phyloP scores from a whole-genome alignment of 140 eudicot genomes.

The Cichorium intybus region DNA sequence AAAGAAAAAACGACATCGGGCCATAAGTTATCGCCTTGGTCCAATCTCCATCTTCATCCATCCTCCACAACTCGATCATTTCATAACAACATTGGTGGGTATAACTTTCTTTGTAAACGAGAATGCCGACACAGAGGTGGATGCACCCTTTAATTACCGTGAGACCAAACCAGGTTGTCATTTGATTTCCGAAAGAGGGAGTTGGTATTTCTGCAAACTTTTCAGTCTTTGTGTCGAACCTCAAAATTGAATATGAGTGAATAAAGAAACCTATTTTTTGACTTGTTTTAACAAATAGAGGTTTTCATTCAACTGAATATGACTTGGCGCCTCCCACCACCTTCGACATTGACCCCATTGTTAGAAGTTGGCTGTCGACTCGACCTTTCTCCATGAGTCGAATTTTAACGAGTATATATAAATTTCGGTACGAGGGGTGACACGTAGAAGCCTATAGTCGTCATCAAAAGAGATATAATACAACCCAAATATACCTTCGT shows the following conservation, averaged over 20 bases:
- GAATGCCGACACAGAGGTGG: not conserved
- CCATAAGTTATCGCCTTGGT: not conserved
- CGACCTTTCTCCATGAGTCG: not conserved
- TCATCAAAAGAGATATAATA: not conserved
- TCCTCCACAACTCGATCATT: not conserved
- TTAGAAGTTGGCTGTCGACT: not conserved
- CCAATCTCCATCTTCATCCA: not conserved
- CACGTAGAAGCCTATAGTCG: conserved; percentile 11
- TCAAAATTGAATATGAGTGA: not conserved
- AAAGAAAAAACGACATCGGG: not conserved
- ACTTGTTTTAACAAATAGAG: not conserved
- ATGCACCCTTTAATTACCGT: not conserved
- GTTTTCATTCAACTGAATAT: not conserved
- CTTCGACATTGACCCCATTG: too few species aligned
- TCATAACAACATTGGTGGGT: not conserved
- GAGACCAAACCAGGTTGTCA: not conserved
- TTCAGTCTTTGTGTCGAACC: not conserved
- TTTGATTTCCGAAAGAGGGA: not conserved
- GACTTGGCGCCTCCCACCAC: not conserved
- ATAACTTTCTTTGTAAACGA: not conserved
- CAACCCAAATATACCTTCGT: not conserved
- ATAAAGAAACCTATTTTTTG: too few species aligned
- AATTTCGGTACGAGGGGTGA: not conserved
- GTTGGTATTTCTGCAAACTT: not conserved
- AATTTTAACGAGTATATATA: not conserved